Percentiles rank a stretch among this genome's conserved stretches.
phyloP scores from a whole-genome alignment of 495 filamentous ascomycete species.

The Neurospora sp. region DNA sequence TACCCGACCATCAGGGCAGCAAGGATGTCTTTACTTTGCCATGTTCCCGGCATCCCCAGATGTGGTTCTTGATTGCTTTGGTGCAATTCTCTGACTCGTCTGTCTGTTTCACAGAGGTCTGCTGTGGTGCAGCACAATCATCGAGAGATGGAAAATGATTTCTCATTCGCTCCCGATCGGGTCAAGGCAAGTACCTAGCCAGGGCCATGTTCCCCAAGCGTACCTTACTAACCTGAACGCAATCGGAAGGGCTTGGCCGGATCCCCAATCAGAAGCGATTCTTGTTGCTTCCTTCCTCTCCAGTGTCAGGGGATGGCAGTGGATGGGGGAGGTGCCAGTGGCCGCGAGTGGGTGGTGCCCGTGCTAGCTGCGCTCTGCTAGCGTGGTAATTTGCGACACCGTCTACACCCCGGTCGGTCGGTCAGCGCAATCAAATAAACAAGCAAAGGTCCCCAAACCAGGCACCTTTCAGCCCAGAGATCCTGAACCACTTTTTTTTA shows the following conservation, averaged over 20 bases:
- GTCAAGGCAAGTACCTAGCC: not conserved
- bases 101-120: not conserved
- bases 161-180: not conserved
- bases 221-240: not conserved
- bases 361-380: not conserved
- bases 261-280: not conserved
- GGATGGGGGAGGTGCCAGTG: not conserved
- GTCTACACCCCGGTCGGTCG: slow-evolving; percentile 1
- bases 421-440: slow-evolving; percentile 32
- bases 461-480: slow-evolving; percentile 8
- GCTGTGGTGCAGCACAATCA: not conserved
- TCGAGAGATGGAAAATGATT: not conserved
- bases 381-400: slow-evolving; percentile 30
- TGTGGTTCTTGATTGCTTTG: not conserved
- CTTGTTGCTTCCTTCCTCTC: not conserved
- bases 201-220: not conserved
- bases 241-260: not conserved
- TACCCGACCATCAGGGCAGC: not conserved
- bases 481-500: not conserved
- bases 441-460: slow-evolving; percentile 15
- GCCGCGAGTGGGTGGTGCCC: not conserved
- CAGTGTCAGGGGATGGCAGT: slow-evolving; percentile 17
- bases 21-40: not conserved
- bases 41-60: not conserved
- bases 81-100: not conserved